A percentile compares a stretch with the other conserved stretches of the same genome.
These are phyloP conservation scores for Botrytis galanthina DNA, from an alignment of 2,329 filamentous ascomycete species.

Conservation along the genomic window DNA sequence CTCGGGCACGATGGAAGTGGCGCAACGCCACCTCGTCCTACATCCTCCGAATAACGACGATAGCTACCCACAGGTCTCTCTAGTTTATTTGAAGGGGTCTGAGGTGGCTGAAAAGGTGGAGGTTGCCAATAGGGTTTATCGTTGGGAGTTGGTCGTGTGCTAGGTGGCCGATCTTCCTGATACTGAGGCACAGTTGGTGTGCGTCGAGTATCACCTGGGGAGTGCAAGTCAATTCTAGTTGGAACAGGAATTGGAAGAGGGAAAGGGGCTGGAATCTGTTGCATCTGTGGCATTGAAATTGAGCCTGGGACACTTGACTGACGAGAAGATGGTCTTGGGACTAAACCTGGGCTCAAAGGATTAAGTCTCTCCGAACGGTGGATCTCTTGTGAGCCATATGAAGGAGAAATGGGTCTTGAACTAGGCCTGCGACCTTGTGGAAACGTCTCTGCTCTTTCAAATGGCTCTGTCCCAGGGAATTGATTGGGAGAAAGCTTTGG, in stretches of 20 bases:
- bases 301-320: slow-evolving; percentile 22
- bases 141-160: slow-evolving; percentile 20
- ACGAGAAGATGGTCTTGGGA: slow-evolving; percentile 26
- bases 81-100: slow-evolving; percentile 25
- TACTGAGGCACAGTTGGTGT: slow-evolving; percentile 26
- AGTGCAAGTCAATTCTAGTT: slow-evolving; percentile 25
- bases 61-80: slow-evolving; percentile 49
- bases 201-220: slow-evolving; percentile 26
- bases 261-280: slow-evolving; percentile 17
- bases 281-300: slow-evolving; percentile 22
- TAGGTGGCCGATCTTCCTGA: slow-evolving; percentile 23
- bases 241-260: slow-evolving; percentile 31
- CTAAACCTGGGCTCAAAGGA: slow-evolving; percentile 26
- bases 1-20: slow-evolving; percentile 69
- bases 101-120: slow-evolving; percentile 44
- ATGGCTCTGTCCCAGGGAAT: slow-evolving; percentile 28
- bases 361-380: slow-evolving; percentile 30
- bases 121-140: slow-evolving; percentile 45
- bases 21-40: slow-evolving; percentile 44
- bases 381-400: slow-evolving; percentile 26
- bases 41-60: slow-evolving; percentile 55
- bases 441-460: slow-evolving; percentile 34
- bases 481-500: slow-evolving; percentile 35
- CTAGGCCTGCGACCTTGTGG: slow-evolving; percentile 25
- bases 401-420: slow-evolving; percentile 34